Percentiles rank a stretch among this genome's conserved stretches.
Evolutionary conservation across 495 filamentous ascomycete genomes (phyloP).

Genomic region (Penicillium steckii): DNA sequence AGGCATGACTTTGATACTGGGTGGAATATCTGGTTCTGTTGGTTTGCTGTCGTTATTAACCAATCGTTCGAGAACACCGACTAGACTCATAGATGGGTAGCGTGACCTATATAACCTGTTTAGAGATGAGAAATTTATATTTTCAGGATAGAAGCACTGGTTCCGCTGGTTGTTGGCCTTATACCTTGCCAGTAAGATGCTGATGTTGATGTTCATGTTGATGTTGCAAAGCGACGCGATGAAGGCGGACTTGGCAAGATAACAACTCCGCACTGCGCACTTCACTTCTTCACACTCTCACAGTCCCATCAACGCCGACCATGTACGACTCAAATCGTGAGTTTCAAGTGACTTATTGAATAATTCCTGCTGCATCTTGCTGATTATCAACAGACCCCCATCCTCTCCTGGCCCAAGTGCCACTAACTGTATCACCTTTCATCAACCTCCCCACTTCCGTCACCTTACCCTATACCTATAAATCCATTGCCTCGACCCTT

Average conservation of each 20-base stretch:
- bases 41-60: neutral
- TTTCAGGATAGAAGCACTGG: too few species aligned
- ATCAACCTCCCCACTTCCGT: constrained; percentile 85
- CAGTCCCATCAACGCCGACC: neutral
- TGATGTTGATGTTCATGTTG: too few species aligned
- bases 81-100: too few species aligned
- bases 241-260: neutral
- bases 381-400: constrained; percentile 60
- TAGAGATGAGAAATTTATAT: too few species aligned
- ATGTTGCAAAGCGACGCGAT: too few species aligned
- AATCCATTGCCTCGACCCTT: constrained; percentile 77
- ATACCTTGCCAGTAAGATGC: too few species aligned
- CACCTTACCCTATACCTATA: constrained; percentile 95
- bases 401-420: constrained; percentile 86
- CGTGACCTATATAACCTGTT: neutral
- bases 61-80: too few species aligned
- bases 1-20: constrained; percentile 2
- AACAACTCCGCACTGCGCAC: neutral
- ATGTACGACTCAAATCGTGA: constrained; percentile 50
- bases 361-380: neutral
- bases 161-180: too few species aligned
- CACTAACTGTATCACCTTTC: constrained; percentile 91
- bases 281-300: neutral
- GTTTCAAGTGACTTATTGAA: constrained; percentile 4
- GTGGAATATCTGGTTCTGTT: neutral